phyloP scores from a whole-genome alignment of 2,329 filamentous ascomycete species.

The Didymella exigua region DNA sequence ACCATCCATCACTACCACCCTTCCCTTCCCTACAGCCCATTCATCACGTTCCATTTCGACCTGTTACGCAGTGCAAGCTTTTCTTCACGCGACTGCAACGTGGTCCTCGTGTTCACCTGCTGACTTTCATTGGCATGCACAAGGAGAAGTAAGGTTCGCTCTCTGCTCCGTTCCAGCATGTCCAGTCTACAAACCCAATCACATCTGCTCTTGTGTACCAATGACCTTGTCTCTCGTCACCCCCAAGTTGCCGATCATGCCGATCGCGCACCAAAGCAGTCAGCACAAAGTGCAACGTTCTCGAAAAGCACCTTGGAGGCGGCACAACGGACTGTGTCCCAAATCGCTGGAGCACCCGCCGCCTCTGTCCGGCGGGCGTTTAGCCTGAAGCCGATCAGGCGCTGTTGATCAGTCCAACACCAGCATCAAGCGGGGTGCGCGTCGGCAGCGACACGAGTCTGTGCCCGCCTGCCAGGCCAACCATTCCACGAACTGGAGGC shows the following conservation, averaged over 20 bases:
- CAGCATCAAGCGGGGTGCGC: not conserved
- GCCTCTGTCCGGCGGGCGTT: slow-evolving; percentile 5
- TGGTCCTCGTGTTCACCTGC: slow-evolving; percentile 1
- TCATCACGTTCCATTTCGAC: not conserved
- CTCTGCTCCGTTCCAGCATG: too few species aligned
- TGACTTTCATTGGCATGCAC: not conserved
- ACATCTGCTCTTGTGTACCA: not conserved
- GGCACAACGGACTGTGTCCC: slow-evolving; percentile 11
- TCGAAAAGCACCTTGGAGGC: not conserved
- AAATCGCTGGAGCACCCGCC: slow-evolving; percentile 15
- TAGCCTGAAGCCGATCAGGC: slow-evolving; percentile 6
- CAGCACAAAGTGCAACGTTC: not conserved
- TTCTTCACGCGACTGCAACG: slow-evolving; percentile 12
- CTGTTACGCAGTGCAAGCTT: not conserved
- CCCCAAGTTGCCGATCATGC: not conserved
- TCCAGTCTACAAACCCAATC: not conserved
- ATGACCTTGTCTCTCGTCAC: not conserved
- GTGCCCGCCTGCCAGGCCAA: not conserved
- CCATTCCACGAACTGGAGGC: slow-evolving; percentile 6
- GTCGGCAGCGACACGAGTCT: not conserved
- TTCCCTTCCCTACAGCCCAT: not conserved
- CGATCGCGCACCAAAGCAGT: not conserved
- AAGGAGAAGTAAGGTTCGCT: not conserved
- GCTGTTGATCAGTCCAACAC: slow-evolving; percentile 8
- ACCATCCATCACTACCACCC: slow-evolving; percentile 1